Percentiles rank a stretch among this genome's conserved stretches.
Evolutionary conservation across 345 rosid species (phyloP).

Genomic region (Hibiscus tridactylites): DNA sequence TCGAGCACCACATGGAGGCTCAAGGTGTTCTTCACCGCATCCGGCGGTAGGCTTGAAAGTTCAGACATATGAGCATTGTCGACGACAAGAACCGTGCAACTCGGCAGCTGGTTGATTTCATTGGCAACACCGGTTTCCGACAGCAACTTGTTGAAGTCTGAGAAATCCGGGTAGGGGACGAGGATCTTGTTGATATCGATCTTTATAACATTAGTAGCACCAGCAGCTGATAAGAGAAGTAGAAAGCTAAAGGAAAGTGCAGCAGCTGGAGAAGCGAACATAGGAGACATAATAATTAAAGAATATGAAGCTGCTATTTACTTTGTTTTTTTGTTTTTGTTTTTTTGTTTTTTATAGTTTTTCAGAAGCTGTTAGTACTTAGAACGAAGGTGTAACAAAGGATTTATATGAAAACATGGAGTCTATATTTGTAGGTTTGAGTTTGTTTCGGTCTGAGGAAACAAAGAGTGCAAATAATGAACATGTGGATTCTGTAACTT

Average conservation of each 20-base stretch:
- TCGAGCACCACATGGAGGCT: slow-evolving; percentile 9
- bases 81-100: background rate
- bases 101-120: background rate
- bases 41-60: background rate
- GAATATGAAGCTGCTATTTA: background rate
- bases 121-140: background rate
- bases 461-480: background rate
- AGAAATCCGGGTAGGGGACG: background rate
- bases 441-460: background rate
- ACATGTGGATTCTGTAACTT: background rate
- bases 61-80: background rate
- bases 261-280: background rate
- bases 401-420: background rate
- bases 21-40: background rate
- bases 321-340: no score
- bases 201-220: background rate
- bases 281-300: background rate
- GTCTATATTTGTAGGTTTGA: slow-evolving; percentile 3
- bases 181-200: slow-evolving; percentile 4
- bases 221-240: background rate
- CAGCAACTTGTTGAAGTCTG: background rate
- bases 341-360: no score
- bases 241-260: background rate
- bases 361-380: no score
- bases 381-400: background rate